Base-by-base conservation (phyloP, 2,329 filamentous ascomycete genomes). In the Trichoderma sp. region DNA sequence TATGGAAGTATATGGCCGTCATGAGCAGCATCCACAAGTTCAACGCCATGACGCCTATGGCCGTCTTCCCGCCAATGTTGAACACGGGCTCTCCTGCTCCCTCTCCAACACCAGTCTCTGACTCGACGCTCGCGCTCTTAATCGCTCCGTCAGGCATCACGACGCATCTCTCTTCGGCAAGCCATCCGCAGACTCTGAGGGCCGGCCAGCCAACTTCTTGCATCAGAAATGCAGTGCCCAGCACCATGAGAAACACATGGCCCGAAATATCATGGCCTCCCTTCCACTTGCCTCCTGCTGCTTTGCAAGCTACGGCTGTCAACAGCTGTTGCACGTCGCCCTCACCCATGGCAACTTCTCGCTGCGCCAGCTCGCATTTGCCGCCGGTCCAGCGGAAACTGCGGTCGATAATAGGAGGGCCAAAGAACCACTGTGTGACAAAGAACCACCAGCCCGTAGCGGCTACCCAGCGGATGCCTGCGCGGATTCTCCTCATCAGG, bases 1-100 rank as follows among this genome's bases (percentile, higher is more conserved):
- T 99, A 80, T 99, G 96, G 77, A 99, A 99, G 85, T 95, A 99
- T 49, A 96, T 94, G 3, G 94, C 94, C 52, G 96, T 99, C 96
- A 99, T 99, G 71, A 98, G 85, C 78, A 99, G 81, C 96, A 99
- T 99, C 93, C 96, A 98, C 83, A 90, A 87, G 76, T 91, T 93
- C 76, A 97, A 75, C 0, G 81, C 89, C 21, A 91, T 86, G 31
- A 97, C 88, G 0, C 77, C 85, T 29, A 86, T 81, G 72, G 89
- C 87, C 72, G 91, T 82, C 84, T 88, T 83, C 74, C 81, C 81
- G 10, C 85, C 81, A 62, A 86, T 73, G 3, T 84, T 82, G 68
- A 87, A 78, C 59, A 75, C 73, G 55, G 74, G 72, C 24, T 72
- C 40, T 4, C 74, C 73, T 1, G 70, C 61, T 2, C 75, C 75